These are phyloP conservation scores for Aspergillus ustus DNA, from an alignment of 2,329 filamentous ascomycete species.

Conservation along the genomic window DNA sequence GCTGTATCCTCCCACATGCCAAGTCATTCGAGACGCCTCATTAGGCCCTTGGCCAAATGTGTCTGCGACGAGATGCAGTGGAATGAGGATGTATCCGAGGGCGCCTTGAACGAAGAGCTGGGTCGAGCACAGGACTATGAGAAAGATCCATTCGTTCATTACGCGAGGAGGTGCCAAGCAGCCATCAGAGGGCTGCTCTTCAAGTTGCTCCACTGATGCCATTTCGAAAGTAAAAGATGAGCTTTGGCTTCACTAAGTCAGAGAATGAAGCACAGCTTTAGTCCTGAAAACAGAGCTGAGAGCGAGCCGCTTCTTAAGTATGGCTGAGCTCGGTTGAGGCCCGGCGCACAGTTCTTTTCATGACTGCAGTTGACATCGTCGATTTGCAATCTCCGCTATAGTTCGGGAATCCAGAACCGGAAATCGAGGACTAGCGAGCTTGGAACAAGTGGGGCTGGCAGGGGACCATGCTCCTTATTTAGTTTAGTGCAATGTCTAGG, in stretches of 20 bases:
- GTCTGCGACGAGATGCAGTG: background rate
- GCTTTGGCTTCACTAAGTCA: background rate
- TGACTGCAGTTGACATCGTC: background rate
- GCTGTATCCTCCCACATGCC: conserved; percentile 27
- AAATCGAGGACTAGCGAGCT: background rate
- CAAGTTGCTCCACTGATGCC: background rate
- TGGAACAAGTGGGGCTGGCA: background rate
- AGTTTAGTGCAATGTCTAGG: background rate
- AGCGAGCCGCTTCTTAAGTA: background rate
- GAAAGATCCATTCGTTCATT: background rate
- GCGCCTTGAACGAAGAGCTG: background rate
- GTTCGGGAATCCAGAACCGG: background rate
- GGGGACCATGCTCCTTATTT: background rate
- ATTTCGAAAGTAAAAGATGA: background rate
- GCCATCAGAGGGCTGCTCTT: background rate
- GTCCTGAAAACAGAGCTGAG: background rate
- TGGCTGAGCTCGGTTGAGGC: background rate
- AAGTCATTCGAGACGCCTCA: background rate
- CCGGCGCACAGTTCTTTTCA: background rate
- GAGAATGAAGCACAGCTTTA: background rate
- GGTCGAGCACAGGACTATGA: background rate
- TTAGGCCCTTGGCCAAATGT: background rate
- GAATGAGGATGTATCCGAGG: background rate
- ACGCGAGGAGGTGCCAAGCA: background rate
- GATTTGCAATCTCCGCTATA: background rate